A percentile compares a stretch with the other conserved stretches of the same genome.
These are phyloP conservation scores for Medicago arabica DNA, from an alignment of 306 rosid genomes.

Conservation along the genomic window DNA sequence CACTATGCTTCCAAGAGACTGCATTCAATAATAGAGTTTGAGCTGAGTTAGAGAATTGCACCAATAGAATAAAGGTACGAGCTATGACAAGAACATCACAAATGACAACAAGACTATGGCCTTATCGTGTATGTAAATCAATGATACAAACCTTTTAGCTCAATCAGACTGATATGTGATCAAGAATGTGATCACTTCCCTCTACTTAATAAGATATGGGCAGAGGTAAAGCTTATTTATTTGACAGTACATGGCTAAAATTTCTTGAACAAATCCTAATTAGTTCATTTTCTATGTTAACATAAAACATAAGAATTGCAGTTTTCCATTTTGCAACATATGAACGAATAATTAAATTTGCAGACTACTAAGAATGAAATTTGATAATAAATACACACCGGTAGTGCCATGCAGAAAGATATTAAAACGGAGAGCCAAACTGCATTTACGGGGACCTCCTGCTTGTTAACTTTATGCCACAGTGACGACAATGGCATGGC, in stretches of 20 bases:
- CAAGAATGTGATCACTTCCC: too few relatives aligned
- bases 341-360: background rate
- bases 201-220: too few relatives aligned
- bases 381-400: constrained; percentile 57
- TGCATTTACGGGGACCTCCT: constrained; percentile 84
- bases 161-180: too few relatives aligned
- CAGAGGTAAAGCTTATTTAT: too few relatives aligned
- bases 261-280: background rate
- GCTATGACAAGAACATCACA: background rate
- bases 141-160: too few relatives aligned
- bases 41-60: constrained; percentile 31
- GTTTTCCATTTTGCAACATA: constrained; percentile 29
- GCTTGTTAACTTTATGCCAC: constrained; percentile 87
- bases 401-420: constrained; percentile 90
- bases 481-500: constrained; percentile 92
- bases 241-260: background rate
- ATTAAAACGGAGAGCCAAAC: constrained; percentile 86
- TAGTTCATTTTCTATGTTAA: background rate
- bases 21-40: constrained; percentile 39
- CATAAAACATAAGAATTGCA: background rate
- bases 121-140: too few relatives aligned
- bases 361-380: background rate
- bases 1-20: constrained; percentile 96
- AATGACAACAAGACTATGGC: too few relatives aligned
- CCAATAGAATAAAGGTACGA: background rate